These are phyloP conservation scores for Saturnispora silvae DNA, from an alignment of 805 yeast species.

Conservation along the genomic window DNA sequence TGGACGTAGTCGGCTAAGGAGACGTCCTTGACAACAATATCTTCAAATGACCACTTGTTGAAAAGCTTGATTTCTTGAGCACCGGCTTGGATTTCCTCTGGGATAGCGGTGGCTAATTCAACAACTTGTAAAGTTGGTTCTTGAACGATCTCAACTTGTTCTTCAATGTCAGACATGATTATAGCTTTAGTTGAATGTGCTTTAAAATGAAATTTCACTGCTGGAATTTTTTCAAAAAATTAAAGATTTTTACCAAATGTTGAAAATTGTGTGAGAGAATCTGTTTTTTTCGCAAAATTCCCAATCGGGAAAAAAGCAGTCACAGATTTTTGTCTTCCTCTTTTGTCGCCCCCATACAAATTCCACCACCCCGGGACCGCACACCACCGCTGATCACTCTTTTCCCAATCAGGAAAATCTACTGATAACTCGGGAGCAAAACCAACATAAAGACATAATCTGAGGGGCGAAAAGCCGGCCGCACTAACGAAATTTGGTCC, in stretches of 20 bases:
- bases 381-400: background rate
- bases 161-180: slow-evolving; percentile 69
- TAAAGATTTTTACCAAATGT: background rate
- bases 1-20: slow-evolving; percentile 98
- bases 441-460: too few relatives aligned
- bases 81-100: slow-evolving; percentile 93
- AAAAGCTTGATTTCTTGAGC: slow-evolving; percentile 93
- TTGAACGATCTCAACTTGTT: slow-evolving; percentile 59
- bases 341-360: background rate
- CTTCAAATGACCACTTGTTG: slow-evolving; percentile 99
- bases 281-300: background rate
- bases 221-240: background rate
- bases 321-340: slow-evolving; percentile 3
- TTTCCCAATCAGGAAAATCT: too few relatives aligned
- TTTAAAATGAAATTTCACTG: slow-evolving; percentile 1
- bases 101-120: slow-evolving; percentile 90
- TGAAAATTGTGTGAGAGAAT: slow-evolving; percentile 1
- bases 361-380: slow-evolving; percentile 3
- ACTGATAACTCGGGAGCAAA: too few relatives aligned
- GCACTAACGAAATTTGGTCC: too few relatives aligned
- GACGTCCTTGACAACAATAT: slow-evolving; percentile 94
- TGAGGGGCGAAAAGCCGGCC: too few relatives aligned
- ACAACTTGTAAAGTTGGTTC: slow-evolving; percentile 73
- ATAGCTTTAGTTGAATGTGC: slow-evolving; percentile 17
- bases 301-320: slow-evolving; percentile 7